Conservation (phyloP, 257 asterid species). For the Rehmannia glutinosa region DNA sequence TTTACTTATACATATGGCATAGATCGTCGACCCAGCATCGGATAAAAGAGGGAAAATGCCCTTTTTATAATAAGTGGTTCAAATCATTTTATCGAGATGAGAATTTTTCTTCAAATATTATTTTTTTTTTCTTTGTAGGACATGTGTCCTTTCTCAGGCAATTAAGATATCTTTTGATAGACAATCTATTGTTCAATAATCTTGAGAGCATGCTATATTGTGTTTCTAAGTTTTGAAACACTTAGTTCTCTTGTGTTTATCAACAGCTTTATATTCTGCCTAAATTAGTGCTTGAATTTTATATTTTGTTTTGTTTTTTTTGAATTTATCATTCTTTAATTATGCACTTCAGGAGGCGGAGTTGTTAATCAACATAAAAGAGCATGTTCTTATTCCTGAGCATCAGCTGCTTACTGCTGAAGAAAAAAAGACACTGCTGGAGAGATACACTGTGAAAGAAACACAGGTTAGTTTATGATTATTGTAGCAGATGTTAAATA, state of each 20-base stretch:
- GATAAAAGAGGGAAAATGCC: no score
- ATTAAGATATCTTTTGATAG: background rate
- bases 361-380: slow-evolving; percentile 70
- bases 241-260: background rate
- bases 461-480: slow-evolving; percentile 59
- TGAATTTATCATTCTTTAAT: background rate
- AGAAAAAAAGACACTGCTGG: slow-evolving; percentile 78
- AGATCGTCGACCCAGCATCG: no score
- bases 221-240: background rate
- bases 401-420: slow-evolving; percentile 68
- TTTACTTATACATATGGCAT: no score
- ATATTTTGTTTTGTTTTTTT: background rate
- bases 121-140: background rate
- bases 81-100: no score
- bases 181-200: background rate
- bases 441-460: slow-evolving; percentile 83
- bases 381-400: slow-evolving; percentile 78
- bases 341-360: slow-evolving; percentile 36
- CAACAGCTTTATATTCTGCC: background rate
- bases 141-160: background rate
- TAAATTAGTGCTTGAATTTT: background rate
- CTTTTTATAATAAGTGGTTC: no score
- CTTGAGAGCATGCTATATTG: background rate
- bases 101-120: background rate
- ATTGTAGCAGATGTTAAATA: background rate